A percentile compares a stretch with the other conserved stretches of the same genome.
Evolutionary conservation across 768 basidiomycete species (phyloP).

Genomic region (Mycena haematopus): DNA sequence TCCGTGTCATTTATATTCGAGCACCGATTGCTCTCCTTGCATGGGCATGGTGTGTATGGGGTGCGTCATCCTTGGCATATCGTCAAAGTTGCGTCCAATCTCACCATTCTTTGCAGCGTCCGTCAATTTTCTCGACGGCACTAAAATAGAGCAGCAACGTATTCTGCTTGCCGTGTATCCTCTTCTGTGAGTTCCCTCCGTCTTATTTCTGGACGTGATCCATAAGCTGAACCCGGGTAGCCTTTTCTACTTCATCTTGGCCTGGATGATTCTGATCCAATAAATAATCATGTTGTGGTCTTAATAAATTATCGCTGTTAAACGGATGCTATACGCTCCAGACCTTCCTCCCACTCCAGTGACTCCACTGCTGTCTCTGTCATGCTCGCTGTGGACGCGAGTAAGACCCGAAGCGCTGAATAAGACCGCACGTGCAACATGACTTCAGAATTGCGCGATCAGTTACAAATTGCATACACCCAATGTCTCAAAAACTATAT

Average conservation of each 20-base stretch:
- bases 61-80: constrained; percentile 51
- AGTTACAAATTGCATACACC: neutral
- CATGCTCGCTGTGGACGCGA: neutral
- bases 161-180: constrained; percentile 95
- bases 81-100: neutral
- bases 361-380: neutral
- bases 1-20: constrained; percentile 85
- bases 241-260: constrained; percentile 91
- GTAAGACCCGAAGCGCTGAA: neutral
- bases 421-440: neutral
- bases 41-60: constrained; percentile 98
- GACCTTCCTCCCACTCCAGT: neutral
- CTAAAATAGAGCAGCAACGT: constrained; percentile 89
- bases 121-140: constrained; percentile 94
- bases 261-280: constrained; percentile 97
- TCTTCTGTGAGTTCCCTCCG: constrained; percentile 68
- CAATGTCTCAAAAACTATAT: constrained; percentile 18
- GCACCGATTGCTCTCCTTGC: constrained; percentile 85
- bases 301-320: neutral
- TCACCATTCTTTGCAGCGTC: constrained; percentile 61
- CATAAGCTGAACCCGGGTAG: constrained; percentile 43
- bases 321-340: too few species aligned
- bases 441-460: neutral
- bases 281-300: constrained; percentile 38
- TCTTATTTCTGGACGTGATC: constrained; percentile 11